These are phyloP conservation scores for Arachis hypogaea DNA, from an alignment of 306 rosid genomes.

Conservation along the genomic window DNA sequence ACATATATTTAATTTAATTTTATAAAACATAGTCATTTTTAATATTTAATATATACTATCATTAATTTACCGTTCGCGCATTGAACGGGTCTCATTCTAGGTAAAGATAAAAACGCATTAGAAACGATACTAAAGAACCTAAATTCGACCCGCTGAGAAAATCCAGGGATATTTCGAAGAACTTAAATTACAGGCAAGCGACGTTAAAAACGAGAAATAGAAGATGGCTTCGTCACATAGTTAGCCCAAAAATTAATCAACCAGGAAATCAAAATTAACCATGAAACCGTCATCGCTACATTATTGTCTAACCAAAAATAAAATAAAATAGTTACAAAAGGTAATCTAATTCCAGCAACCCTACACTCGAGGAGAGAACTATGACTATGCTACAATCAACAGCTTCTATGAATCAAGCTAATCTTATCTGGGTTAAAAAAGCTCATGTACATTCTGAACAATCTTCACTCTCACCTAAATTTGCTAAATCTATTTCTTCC, in stretches of 20 bases:
- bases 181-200: background rate
- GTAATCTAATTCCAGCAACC: conserved; percentile 27
- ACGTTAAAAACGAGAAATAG: background rate
- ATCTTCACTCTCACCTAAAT: conserved; percentile 38
- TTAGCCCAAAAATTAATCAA: conserved; percentile 26
- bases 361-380: background rate
- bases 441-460: conserved; percentile 51
- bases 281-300: conserved; percentile 11
- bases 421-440: conserved; percentile 21
- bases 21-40: no score
- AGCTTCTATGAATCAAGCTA: conserved; percentile 44
- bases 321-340: conserved; percentile 43
- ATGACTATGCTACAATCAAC: conserved; percentile 40
- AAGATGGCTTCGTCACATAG: background rate
- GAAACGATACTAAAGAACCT: no score
- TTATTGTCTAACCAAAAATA: conserved; percentile 40
- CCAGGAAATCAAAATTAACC: conserved; percentile 26
- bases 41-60: no score
- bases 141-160: no score
- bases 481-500: conserved; percentile 51
- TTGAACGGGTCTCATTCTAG: no score
- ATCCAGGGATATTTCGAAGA: background rate
- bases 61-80: no score
- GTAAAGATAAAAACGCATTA: no score
- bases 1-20: no score